Evolutionary conservation across 228 moss, liverwort and hornwort genomes (phyloP), one percentile per base, ranked within the genome.

Genomic region (Sphagnum magellanicum): DNA sequence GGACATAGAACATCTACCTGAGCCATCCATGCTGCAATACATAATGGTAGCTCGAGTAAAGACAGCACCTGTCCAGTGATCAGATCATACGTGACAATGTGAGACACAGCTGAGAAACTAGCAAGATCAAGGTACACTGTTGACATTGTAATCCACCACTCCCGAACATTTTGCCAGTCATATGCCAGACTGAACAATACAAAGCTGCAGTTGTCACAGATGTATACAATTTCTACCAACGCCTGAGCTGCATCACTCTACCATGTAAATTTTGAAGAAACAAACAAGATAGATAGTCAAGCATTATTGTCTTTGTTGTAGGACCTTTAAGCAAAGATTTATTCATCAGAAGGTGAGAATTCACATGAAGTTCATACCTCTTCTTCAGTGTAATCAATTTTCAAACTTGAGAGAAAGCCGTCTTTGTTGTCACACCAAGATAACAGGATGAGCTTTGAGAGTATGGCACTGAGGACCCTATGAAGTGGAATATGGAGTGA

Each of bases 401-500:
- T 74, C 72, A 93, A 79, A 47, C 53, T 76, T 62, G 80, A 69
- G 16, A 91, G 79, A 71, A 91, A 94, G 57, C 94, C 89, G 66
- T 69, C 62, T 51, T 69, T 73, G 50, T 53, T 55, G 57, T 81
- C 75, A 74, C 74, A 81, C 80, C 70, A 83, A 70, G 88, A 69
- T 66, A 91, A 76, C 78, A 86, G 78, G 62, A 89, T 89, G 69
- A 94, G 88, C 73, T 91, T 94, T 67, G 85, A 83, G 62, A 94
- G 63, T 63, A 88, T 79, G 65, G 91, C 86, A 81, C 89, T 81
- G 52, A 94, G 76, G 53, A 86, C 86, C 75, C 94, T 82, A 68
- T 94, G 94, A 48, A 94, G 88, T 53, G 94, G 94, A 68, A 94
- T 94, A 78, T 94, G 94, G n/a, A 94, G 81, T 11, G 94, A 94